Evolutionary conservation across 495 filamentous ascomycete species (phyloP), one percentile per base, ranked within the genome.

Genomic region (Pyrenula aspistea): DNA sequence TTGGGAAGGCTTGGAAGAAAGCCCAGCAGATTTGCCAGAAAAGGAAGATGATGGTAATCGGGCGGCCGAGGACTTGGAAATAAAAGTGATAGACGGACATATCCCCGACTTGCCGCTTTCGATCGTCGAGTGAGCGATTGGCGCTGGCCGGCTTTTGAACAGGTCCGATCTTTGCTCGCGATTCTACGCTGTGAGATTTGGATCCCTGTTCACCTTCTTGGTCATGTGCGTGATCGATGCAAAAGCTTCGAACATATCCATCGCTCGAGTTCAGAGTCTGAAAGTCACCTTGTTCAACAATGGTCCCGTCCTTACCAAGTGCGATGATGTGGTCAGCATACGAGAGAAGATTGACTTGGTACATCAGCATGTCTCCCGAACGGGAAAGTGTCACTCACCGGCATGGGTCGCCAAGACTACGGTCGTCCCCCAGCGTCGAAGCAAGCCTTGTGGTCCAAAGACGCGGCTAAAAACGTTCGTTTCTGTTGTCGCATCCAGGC

Each of bases 51-150:
- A 78, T 21, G 4, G 80, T 78, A 0, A 60, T 54, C 2, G 73
- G 31, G 72, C 69, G 66, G 0, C 83, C 82, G 22, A 80, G 73
- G 4, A 72, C 73, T 10, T 66, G 63, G 22, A 83, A 64, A 55
- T 86, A 87, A 61, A 84, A 86, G 0, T 68, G 56, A 61, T 86
- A 86, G 48, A 84, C 71, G 1, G 77, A 64, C 0, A 77, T 58
- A 57, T 85, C 81, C 3, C 81, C 81, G 0, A 76, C 73, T 50
- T 63, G 62, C 10, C 72, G 64, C 25, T 69, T 71, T 10, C 62
- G 63, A 55, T 69, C 69, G 21, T 61, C 60, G 24, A 67, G 60
- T 2, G 59, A 53, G 12, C 61, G 63, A 12, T 66, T 24, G 62
- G 51, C 59, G 19, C 8, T 8, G 4, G n/a, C 19, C 10, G 50